Base-by-base conservation (phyloP, 164 flowering plant genomes). In the Hamamelis virginiana region DNA sequence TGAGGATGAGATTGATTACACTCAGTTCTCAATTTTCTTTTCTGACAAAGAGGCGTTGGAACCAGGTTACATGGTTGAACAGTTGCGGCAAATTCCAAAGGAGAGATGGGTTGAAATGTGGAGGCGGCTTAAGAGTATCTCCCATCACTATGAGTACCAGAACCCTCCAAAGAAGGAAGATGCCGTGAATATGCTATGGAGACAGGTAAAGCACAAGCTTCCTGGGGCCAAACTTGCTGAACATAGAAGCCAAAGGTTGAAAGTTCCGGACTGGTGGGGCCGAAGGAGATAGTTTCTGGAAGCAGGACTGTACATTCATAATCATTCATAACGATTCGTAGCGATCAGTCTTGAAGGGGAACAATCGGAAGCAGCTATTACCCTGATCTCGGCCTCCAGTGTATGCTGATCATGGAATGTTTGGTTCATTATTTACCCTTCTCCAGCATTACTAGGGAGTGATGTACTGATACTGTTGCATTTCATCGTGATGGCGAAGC, bases 131-230 rank as follows among this genome's bases (percentile, higher is more conserved):
- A 92, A 91, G 69, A 72, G 61, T 57, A 77, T 95, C 48, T 83
- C 99, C 4, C 90, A 83, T 79, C 96, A 92, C 67, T 92, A 72
- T 69, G 97, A 95, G 72, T 95, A 80, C 68, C 95, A 92, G 73
- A 83, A 84, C 69, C 99, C 97, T 4, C 96, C 97, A 3, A 84
- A 81, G 75, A 80, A 75, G 41, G 91, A 81, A 55, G 98, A 92
- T 71, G 97, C 97, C 0, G 89, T 89, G 44, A 81, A 90, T 72
- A 91, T 95, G 98, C 19, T 95, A 52, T 95, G 98, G 98, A 92
- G 87, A 76, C 94, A 92, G 80, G 88, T 92, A n/a, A 83, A 80
- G 77, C 83, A 83, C 74, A 95, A 91, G 80, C 80, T 95, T 68
- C 96, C 96, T 14, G 80, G 68, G 5, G 85, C 81, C 64, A 86